Evolutionary conservation across 441 rosid species (phyloP).

Genomic region (Mallotus japonicus): DNA sequence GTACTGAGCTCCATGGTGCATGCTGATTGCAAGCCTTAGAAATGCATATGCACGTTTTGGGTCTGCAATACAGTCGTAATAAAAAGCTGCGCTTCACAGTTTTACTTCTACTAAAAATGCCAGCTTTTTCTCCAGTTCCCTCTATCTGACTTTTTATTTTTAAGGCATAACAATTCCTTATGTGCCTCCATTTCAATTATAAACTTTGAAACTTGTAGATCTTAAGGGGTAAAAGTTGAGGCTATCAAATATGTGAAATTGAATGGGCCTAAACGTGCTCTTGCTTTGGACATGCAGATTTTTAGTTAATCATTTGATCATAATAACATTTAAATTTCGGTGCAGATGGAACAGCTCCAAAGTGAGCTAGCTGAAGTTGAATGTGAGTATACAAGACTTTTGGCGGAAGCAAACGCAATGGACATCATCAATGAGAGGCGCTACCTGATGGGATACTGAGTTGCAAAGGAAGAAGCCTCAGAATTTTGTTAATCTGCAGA

Average conservation of each 20-base stretch:
- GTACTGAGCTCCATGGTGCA: not conserved
- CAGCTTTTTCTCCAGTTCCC: not conserved
- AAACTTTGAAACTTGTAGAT: not conserved
- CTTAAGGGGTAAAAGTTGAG: too few relatives aligned
- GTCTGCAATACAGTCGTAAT: not conserved
- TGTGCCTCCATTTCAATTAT: not conserved
- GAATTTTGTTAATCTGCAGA: not conserved
- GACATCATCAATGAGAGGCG: not conserved
- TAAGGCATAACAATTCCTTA: not conserved
- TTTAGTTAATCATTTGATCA: not conserved
- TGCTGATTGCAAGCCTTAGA: not conserved
- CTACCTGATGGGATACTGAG: not conserved
- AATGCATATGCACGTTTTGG: not conserved
- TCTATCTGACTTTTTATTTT: not conserved
- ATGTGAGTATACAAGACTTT: not conserved
- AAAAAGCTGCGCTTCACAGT: too few relatives aligned
- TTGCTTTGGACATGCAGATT: too few relatives aligned
- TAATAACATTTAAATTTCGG: not conserved
- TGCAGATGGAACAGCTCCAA: conserved; percentile 12
- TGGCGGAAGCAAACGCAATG: conserved; percentile 4
- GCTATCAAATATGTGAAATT: too few relatives aligned
- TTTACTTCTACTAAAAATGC: too few relatives aligned
- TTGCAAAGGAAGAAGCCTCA: not conserved
- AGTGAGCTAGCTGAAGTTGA: conserved; percentile 12
- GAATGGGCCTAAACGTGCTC: too few relatives aligned